These are phyloP conservation scores for Fragilaria crotonensis DNA, from an alignment of 108 stramenopile species.

Conservation along the genomic window DNA sequence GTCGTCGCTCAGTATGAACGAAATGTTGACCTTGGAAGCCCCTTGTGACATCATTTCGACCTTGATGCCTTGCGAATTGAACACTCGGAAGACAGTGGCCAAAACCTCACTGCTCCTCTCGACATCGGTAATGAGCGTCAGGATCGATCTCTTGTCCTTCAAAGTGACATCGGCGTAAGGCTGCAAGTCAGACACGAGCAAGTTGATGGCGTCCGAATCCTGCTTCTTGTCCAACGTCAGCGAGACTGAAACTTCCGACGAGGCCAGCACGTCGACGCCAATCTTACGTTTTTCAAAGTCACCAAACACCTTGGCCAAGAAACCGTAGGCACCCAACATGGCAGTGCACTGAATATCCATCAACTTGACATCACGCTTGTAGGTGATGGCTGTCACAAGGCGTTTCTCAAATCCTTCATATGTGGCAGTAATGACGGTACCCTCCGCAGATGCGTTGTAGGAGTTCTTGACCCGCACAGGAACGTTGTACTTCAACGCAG, in stretches of 20 bases:
- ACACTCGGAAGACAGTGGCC: constrained; percentile 89
- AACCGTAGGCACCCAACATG: constrained; percentile 98
- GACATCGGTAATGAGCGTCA: constrained; percentile 93
- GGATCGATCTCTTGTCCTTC: constrained; percentile 61
- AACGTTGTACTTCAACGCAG: constrained; percentile 72
- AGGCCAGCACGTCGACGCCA: constrained; percentile 99
- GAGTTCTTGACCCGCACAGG: constrained; percentile 97
- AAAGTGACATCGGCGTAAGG: constrained; percentile 63
- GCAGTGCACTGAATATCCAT: constrained; percentile 88
- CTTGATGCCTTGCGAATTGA: constrained; percentile 58
- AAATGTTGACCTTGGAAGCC: constrained; percentile 95
- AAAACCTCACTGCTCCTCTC: constrained; percentile 79
- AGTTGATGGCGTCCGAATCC: constrained; percentile 31
- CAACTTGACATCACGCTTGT: constrained; percentile 80
- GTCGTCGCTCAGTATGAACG: constrained; percentile 68
- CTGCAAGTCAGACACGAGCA: constrained; percentile 42
- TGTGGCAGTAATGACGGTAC: constrained; percentile 75
- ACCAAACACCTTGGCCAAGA: constrained; percentile 84
- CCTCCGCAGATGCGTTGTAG: constrained; percentile 89
- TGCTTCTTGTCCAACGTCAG: constrained; percentile 95
- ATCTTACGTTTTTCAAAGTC: constrained; percentile 90
- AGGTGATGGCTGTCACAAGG: constrained; percentile 93
- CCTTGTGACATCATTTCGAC: constrained; percentile 93
- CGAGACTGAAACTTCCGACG: constrained; percentile 95
- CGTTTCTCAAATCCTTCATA: constrained; percentile 18